Base-by-base conservation (phyloP, 2,329 filamentous ascomycete genomes). In the Fusarium dimerum region DNA sequence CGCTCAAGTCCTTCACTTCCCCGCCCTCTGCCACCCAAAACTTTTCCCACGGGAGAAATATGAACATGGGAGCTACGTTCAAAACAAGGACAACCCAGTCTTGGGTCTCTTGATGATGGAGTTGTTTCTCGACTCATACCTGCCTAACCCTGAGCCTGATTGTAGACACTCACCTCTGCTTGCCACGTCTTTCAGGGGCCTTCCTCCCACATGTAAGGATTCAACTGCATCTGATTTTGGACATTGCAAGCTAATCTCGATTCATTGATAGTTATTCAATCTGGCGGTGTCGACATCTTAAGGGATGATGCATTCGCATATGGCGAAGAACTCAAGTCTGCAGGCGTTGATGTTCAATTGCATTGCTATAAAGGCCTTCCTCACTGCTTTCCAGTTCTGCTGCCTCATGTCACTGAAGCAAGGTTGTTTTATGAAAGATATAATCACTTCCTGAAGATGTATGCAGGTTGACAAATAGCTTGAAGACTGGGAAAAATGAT, bases 11-110 rank as follows among this genome's bases (percentile, higher is more conserved):
- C 18, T 66, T 0, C 52, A 62, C 18, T 64, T 66, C 18, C 57
- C 56, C 6, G 7, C 42, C 5, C 29, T 45, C 6, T 66, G 63
- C n/a, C 63, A 66, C 13, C 63, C 61, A 8, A 64, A 61, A 7
- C 51, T 59, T 43, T 66, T 64, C 18, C 63, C 61, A 0, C 46
- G 1, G 3, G 50, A 63, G 2, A 63, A 56, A 17, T 59, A 63
- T 9, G 63, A 66, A n/a, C 59, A 57, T 40, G 61, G 57, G 0
- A 66, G 63, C 12, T 62, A 52, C 15, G 20, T 62, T 1, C 63
- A 66, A 5, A 66, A 66, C 11, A 1, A n/a, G 1, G 42, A 63
- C 3, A 49, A 47, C 1, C 15, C 29, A 2, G 49, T 64, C 3
- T 50, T 66, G 1, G 47, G 46, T 11, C 17, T 46, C 5, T 7